Percentiles rank a stretch among this genome's conserved stretches.
phyloP scores from a whole-genome alignment of 345 rosid genomes.

The Populus tremula region DNA sequence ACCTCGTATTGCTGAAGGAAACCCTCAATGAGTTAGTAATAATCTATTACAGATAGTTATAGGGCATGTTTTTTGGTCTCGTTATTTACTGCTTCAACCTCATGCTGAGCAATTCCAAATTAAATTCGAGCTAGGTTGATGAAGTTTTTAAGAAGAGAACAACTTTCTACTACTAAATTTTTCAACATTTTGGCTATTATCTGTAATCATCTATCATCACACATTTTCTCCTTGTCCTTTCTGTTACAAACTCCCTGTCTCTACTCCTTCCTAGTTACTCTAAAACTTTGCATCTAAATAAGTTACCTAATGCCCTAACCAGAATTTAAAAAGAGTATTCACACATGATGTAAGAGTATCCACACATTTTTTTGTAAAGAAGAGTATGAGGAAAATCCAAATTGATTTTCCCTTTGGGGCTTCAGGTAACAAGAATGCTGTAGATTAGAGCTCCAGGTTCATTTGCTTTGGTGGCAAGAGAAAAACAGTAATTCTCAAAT shows the following conservation, averaged over 20 bases:
- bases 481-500: not conserved
- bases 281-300: not conserved
- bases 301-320: not conserved
- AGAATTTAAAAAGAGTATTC: not conserved
- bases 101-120: not conserved
- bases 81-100: not conserved
- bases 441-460: not conserved
- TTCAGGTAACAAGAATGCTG: not conserved
- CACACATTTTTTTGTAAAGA: not conserved
- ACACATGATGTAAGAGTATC: no score
- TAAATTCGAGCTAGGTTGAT: not conserved
- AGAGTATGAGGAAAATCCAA: not conserved
- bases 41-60: not conserved
- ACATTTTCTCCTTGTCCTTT: not conserved
- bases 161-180: not conserved
- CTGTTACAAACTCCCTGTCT: not conserved
- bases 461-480: not conserved
- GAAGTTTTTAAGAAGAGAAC: not conserved
- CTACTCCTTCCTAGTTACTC: not conserved
- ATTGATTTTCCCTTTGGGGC: not conserved
- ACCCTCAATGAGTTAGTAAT: not conserved
- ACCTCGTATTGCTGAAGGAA: not conserved
- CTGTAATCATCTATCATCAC: not conserved
- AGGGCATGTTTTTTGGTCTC: not conserved
- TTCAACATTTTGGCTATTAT: not conserved